Evolutionary conservation across 2,329 filamentous ascomycete species (phyloP).

Genomic region (Stagonosporopsis rhizophila): DNA sequence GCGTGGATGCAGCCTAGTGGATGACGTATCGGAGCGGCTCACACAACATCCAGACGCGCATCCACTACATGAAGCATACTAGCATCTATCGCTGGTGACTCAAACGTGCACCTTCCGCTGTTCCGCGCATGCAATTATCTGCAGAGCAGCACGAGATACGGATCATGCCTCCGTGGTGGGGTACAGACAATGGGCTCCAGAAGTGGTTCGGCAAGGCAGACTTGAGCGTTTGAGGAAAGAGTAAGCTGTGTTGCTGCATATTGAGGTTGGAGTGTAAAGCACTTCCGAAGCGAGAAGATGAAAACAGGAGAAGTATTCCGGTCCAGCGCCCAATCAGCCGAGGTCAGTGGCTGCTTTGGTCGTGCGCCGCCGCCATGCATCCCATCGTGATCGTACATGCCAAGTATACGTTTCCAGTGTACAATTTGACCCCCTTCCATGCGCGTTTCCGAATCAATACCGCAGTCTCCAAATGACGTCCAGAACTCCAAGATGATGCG

Average conservation of each 20-base stretch:
- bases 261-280: background rate
- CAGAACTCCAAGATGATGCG: conserved; percentile 41
- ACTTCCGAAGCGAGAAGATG: background rate
- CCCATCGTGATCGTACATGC: conserved; percentile 36
- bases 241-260: conserved; percentile 4
- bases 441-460: conserved; percentile 19
- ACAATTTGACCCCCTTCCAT: conserved; percentile 19
- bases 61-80: conserved; percentile 11
- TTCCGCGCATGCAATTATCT: background rate
- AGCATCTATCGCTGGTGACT: conserved; percentile 8
- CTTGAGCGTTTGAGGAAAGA: background rate
- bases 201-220: conserved; percentile 2
- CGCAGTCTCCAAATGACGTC: conserved; percentile 15
- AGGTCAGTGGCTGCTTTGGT: conserved; percentile 23
- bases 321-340: conserved; percentile 24
- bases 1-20: conserved; percentile 7
- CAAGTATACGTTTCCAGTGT: conserved; percentile 19
- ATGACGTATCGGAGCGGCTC: conserved; percentile 28
- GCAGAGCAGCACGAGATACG: conserved; percentile 11
- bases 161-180: background rate
- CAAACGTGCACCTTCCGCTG: conserved; percentile 5
- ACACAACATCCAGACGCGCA: conserved; percentile 11
- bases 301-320: background rate
- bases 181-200: background rate
- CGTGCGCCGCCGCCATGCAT: conserved; percentile 24